These are phyloP conservation scores for Cryphonectria radicalis DNA, from an alignment of 2,329 filamentous ascomycete species.

Conservation along the genomic window DNA sequence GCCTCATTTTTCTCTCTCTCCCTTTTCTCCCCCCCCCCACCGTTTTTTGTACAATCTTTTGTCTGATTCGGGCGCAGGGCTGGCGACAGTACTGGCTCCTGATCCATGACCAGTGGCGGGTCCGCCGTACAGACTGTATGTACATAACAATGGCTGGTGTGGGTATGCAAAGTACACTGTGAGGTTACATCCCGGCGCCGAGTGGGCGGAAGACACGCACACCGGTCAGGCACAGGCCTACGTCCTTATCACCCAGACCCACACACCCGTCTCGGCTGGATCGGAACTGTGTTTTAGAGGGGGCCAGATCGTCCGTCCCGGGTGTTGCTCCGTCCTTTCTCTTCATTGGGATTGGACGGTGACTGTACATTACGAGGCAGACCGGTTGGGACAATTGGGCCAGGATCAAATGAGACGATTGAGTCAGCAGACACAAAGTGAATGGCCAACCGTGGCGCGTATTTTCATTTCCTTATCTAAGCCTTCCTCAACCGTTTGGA, in stretches of 20 bases:
- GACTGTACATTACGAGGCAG: neutral
- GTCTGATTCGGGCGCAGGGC: neutral
- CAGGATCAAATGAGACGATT: neutral
- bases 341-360: neutral
- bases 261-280: conserved; percentile 7
- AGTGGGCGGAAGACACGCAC: neutral
- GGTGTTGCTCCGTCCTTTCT: neutral
- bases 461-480: conserved; percentile 8
- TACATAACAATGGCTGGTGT: neutral
- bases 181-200: conserved; percentile 6
- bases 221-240: conserved; percentile 1
- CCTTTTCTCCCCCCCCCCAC: neutral
- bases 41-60: neutral
- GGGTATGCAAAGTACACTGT: neutral
- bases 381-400: no score
- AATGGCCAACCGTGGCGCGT: neutral
- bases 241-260: conserved; percentile 2
- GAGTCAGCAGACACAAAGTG: neutral
- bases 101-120: neutral
- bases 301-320: neutral
- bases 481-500: conserved; percentile 13
- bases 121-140: neutral
- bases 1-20: neutral
- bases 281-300: neutral
- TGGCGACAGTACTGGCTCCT: neutral